phyloP scores from a whole-genome alignment of 805 yeast genomes.

The Pichia cabralensis region DNA sequence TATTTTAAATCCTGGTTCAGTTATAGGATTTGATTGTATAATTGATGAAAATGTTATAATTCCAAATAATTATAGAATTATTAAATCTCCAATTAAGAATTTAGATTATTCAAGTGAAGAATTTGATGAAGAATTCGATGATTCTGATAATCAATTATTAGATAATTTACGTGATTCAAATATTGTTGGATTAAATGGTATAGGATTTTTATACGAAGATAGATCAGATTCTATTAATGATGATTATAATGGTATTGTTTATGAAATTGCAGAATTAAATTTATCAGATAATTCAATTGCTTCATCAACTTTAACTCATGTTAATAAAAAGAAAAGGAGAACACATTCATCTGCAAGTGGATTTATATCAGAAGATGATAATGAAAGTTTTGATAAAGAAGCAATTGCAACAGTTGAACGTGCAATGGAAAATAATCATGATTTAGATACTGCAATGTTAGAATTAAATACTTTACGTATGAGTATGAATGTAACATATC shows the following conservation, averaged over 20 bases:
- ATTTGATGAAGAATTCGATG: conserved; percentile 11
- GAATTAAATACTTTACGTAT: conserved; percentile 91
- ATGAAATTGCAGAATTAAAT: conserved; percentile 34
- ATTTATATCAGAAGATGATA: conserved; percentile 31
- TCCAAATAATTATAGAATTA: conserved; percentile 41
- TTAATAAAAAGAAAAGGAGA: conserved; percentile 29
- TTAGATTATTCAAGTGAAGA: conserved; percentile 5
- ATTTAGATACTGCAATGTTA: conserved; percentile 81
- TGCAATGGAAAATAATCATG: conserved; percentile 88
- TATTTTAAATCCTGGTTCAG: conserved; percentile 54
- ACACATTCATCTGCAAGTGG: conserved; percentile 28
- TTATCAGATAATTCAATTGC: conserved; percentile 46
- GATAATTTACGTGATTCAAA: conserved; percentile 20
- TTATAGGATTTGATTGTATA: conserved; percentile 66
- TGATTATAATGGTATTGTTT: conserved; percentile 30
- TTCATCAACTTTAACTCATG: conserved; percentile 26
- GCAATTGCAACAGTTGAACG: conserved; percentile 91
- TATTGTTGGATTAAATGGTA: conserved; percentile 39
- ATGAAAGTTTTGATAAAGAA: conserved; percentile 73
- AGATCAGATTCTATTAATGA: conserved; percentile 38
- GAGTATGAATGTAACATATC: conserved; percentile 95
- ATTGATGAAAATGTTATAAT: conserved; percentile 46
- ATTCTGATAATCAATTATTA: not conserved
- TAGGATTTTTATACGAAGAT: conserved; percentile 40
- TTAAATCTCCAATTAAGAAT: conserved; percentile 36